These are phyloP conservation scores for Desmodesmus armatus DNA, from an alignment of 139 green algal genomes.

Conservation along the genomic window DNA sequence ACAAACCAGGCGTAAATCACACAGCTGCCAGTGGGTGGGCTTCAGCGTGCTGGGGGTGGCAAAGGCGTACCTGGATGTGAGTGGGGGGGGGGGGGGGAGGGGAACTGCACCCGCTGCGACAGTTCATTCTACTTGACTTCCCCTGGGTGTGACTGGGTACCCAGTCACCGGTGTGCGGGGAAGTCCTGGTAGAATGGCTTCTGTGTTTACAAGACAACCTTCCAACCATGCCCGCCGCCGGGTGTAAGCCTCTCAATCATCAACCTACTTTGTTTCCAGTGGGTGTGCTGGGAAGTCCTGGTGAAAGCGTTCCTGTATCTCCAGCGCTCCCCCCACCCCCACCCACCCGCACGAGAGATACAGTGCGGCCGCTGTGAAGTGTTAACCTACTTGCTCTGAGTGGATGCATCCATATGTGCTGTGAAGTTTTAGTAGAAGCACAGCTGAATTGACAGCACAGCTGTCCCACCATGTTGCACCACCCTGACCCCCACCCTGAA, in stretches of 20 bases:
- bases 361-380: no score
- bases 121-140: not conserved
- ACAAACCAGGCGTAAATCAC: no score
- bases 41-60: constrained; percentile 79
- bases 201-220: no score
- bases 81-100: no score
- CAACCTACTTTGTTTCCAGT: constrained; percentile 41
- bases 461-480: no score
- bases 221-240: no score
- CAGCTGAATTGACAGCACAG: no score
- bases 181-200: no score
- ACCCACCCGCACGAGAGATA: constrained; percentile 45
- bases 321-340: constrained; percentile 64
- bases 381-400: not conserved
- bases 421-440: no score
- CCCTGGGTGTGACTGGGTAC: not conserved
- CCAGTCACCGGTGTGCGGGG: no score
- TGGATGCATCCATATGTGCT: no score
- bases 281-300: constrained; percentile 66
- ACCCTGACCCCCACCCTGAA: not conserved
- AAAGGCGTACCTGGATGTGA: constrained; percentile 64
- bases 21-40: constrained; percentile 70
- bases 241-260: not conserved
- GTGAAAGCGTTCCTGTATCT: constrained; percentile 60
- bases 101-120: no score